A percentile compares a stretch with the other conserved stretches of the same genome.
Conservation (phyloP, 169 alveolate species). For the Pseudocohnilembus persalinus region DNA sequence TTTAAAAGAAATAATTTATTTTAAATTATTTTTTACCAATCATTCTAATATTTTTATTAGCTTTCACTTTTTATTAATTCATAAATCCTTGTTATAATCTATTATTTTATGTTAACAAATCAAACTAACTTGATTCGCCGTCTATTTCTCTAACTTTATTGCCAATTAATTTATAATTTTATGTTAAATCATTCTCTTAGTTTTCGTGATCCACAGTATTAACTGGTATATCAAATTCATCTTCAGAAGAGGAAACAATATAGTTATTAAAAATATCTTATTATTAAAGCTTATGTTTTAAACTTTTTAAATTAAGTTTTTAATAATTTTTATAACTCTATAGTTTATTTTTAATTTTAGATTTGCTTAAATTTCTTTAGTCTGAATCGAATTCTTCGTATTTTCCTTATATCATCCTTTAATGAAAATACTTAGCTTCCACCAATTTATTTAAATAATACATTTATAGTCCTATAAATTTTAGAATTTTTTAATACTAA, state of each 20-base stretch:
- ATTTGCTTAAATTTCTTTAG: not conserved
- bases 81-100: not conserved
- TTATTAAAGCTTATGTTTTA: not conserved
- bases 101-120: too few relatives aligned
- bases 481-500: not conserved
- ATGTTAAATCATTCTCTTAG: not conserved
- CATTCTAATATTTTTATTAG: not conserved
- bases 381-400: not conserved
- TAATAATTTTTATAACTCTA: not conserved
- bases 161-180: not conserved
- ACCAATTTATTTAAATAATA: not conserved
- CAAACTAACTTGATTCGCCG: not conserved
- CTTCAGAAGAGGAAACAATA: not conserved
- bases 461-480: not conserved
- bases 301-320: too few relatives aligned
- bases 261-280: too few relatives aligned
- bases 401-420: not conserved
- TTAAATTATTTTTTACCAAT: not conserved
- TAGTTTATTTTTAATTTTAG: not conserved
- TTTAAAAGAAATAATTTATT: too few relatives aligned
- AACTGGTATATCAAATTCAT: not conserved
- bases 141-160: too few relatives aligned
- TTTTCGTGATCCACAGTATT: not conserved
- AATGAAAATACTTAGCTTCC: not conserved
- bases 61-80: not conserved